phyloP scores from a whole-genome alignment of 371 early-diverging fungal species.

The Mycotypha africana region DNA sequence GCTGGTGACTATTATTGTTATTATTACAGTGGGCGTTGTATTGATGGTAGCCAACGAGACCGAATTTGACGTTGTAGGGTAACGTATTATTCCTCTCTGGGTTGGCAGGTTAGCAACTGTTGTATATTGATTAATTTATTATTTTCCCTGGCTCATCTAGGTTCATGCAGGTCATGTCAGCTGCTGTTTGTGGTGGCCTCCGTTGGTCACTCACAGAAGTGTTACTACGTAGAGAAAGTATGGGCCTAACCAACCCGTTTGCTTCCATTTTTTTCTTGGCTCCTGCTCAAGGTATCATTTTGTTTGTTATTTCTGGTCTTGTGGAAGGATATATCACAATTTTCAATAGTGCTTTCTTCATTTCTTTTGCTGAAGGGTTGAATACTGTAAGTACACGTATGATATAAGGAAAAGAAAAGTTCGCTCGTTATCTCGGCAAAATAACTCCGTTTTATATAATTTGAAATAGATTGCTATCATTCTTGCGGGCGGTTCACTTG shows the following conservation, averaged over 20 bases:
- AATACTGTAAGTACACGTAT: conserved; percentile 34
- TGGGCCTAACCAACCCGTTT: conserved; percentile 80
- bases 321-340: conserved; percentile 60
- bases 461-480: conserved; percentile 24
- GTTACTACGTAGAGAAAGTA: conserved; percentile 64
- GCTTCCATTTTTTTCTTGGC: conserved; percentile 72
- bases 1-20: conserved; percentile 65
- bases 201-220: conserved; percentile 89
- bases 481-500: conserved; percentile 70
- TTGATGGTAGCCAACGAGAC: conserved; percentile 85
- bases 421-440: too few species aligned
- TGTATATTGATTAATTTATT: too few species aligned
- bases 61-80: conserved; percentile 64
- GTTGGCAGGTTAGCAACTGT: too few species aligned
- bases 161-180: conserved; percentile 61
- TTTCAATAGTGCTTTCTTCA: conserved; percentile 46
- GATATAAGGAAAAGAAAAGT: too few species aligned
- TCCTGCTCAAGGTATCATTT: conserved; percentile 67
- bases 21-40: conserved; percentile 75
- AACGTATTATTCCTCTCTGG: not conserved
- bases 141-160: too few species aligned
- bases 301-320: conserved; percentile 56
- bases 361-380: conserved; percentile 25
- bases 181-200: conserved; percentile 81
- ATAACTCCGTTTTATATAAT: not conserved